Evolutionary conservation across 1,284 basidiomycete genomes (phyloP).

Genomic region (Ceratobasidium sp.): DNA sequence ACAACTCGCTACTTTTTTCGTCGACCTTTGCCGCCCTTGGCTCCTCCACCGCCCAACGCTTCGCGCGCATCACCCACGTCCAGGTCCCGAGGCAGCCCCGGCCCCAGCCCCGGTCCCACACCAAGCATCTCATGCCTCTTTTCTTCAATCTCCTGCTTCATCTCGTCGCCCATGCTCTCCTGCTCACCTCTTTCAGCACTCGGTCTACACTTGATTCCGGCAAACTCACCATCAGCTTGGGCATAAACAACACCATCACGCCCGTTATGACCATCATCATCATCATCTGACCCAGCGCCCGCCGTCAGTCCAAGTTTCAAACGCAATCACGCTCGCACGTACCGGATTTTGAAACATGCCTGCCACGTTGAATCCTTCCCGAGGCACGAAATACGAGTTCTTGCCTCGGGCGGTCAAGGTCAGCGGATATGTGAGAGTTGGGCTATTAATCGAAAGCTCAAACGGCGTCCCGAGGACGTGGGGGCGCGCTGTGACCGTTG

Average conservation of each 20-base stretch:
- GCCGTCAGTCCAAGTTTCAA: conserved; percentile 2
- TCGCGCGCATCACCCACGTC: conserved; percentile 19
- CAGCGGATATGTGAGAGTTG: conserved; percentile 33
- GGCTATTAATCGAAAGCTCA: conserved; percentile 29
- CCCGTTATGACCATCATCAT: conserved; percentile 34
- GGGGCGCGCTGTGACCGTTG: conserved; percentile 20
- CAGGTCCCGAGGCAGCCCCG: conserved; percentile 19
- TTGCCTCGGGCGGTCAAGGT: conserved; percentile 23
- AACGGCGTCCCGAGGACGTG: conserved; percentile 40
- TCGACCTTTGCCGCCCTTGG: conserved; percentile 17
- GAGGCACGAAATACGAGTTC: conserved; percentile 25
- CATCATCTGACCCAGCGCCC: conserved; percentile 34
- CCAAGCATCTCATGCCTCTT: conserved; percentile 38
- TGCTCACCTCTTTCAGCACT: not conserved
- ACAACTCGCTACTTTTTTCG: too few relatives aligned
- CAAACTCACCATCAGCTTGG: conserved; percentile 37
- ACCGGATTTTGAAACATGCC: conserved; percentile 41
- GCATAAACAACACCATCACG: conserved; percentile 38
- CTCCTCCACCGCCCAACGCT: conserved; percentile 12
- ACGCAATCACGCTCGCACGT: not conserved
- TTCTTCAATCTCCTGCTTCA: conserved; percentile 25
- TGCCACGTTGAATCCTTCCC: conserved; percentile 37
- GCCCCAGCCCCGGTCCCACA: not conserved
- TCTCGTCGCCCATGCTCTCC: conserved; percentile 35
- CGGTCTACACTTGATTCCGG: not conserved